Percentiles rank a stretch among this genome's conserved stretches.
Evolutionary conservation across 768 basidiomycete species (phyloP).

Genomic region (Suillus hirtellus): DNA sequence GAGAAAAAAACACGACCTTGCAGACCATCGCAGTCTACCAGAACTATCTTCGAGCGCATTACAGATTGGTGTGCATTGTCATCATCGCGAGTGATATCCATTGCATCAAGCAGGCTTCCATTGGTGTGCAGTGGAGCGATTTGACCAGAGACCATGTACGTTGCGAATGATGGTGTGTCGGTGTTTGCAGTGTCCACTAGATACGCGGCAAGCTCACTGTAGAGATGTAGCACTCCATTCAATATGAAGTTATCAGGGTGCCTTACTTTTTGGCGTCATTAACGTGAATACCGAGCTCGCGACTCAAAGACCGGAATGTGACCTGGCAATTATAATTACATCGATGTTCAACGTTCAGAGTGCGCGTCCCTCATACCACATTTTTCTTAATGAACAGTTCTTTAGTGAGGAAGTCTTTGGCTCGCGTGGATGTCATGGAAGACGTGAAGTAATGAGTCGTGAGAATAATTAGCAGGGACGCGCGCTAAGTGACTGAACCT

Average conservation of each 20-base stretch:
- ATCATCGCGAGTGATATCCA: slow-evolving; percentile 44
- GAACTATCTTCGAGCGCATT: slow-evolving; percentile 46
- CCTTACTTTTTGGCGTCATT: slow-evolving; percentile 77
- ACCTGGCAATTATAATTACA: slow-evolving; percentile 46
- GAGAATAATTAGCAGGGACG: slow-evolving; percentile 8
- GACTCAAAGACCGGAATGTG: slow-evolving; percentile 76
- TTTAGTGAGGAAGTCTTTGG: slow-evolving; percentile 45
- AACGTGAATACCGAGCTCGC: slow-evolving; percentile 69
- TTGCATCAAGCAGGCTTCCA: slow-evolving; percentile 20
- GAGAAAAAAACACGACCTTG: slow-evolving; percentile 48
- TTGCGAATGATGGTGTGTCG: slow-evolving; percentile 45
- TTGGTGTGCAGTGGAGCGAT: slow-evolving; percentile 24
- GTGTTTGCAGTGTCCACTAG: slow-evolving; percentile 45
- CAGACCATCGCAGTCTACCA: slow-evolving; percentile 65
- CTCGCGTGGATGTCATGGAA: slow-evolving; percentile 30
- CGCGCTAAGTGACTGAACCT: no score
- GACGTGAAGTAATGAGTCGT: slow-evolving; percentile 7
- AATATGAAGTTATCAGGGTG: not conserved
- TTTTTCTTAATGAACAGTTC: slow-evolving; percentile 45
- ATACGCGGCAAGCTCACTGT: slow-evolving; percentile 65
- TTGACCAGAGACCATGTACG: slow-evolving; percentile 70
- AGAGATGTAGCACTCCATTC: slow-evolving; percentile 5
- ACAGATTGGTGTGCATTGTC: slow-evolving; percentile 46
- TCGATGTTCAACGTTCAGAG: not conserved
- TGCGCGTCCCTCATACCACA: slow-evolving; percentile 34